Evolutionary conservation across 192 early-diverging fungal species (phyloP).

Genomic region (Backusella liffmaniae): DNA sequence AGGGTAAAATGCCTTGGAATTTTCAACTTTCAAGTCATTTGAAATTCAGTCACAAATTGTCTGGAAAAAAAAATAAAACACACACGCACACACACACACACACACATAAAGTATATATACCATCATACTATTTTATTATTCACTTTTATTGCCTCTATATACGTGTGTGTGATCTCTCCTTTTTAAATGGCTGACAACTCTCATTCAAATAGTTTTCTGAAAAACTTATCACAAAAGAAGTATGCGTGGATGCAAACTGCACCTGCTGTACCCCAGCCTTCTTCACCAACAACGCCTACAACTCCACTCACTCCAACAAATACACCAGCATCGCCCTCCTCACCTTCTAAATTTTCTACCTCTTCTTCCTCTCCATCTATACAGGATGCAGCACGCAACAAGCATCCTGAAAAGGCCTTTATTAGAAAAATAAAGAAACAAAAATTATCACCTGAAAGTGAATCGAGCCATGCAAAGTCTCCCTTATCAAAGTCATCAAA

Average conservation of each 20-base stretch:
- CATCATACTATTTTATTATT: background rate
- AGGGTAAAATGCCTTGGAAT: background rate
- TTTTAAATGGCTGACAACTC: constrained; percentile 17
- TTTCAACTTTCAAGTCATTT: background rate
- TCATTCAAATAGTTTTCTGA: constrained; percentile 23
- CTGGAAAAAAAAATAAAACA: background rate
- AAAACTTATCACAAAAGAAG: constrained; percentile 35
- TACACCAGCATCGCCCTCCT: background rate
- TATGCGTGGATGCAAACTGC: constrained; percentile 36
- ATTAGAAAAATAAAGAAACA: constrained; percentile 9
- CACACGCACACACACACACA: background rate
- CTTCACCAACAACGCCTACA: background rate
- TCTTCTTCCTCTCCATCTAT: background rate
- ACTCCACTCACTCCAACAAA: background rate
- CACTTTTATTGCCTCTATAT: background rate
- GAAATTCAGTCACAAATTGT: constrained; percentile 1
- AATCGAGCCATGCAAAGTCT: background rate
- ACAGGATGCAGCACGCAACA: background rate
- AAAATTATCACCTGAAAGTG: constrained; percentile 15
- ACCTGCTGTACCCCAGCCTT: background rate
- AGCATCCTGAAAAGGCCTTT: constrained; percentile 4
- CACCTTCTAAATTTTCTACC: background rate
- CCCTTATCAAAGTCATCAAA: background rate
- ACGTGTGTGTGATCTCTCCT: background rate
- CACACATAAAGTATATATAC: background rate